Evolutionary conservation across 2,329 filamentous ascomycete genomes (phyloP).

Genomic region (Claviceps humidiphila): DNA sequence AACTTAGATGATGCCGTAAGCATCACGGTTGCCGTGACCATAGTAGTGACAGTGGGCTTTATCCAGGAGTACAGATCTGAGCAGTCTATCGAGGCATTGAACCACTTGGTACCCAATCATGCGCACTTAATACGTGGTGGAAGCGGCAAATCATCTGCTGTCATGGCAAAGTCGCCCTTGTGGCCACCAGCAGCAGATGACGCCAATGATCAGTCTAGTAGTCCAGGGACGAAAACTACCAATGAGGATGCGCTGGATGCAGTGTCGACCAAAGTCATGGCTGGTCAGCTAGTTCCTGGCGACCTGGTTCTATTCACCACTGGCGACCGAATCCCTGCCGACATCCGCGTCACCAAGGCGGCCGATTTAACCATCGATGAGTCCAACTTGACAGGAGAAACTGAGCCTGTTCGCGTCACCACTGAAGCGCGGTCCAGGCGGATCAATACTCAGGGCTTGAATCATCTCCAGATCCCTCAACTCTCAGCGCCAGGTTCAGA

Average conservation of each 20-base stretch:
- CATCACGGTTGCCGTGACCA: slow-evolving; percentile 90
- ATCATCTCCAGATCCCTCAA: slow-evolving; percentile 15
- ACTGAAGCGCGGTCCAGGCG: slow-evolving; percentile 39
- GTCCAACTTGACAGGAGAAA: slow-evolving; percentile 93
- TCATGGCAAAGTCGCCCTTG: slow-evolving; percentile 22
- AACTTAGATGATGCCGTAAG: slow-evolving; percentile 93
- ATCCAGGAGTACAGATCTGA: slow-evolving; percentile 96
- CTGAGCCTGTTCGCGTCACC: slow-evolving; percentile 76
- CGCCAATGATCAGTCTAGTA: slow-evolving; percentile 28
- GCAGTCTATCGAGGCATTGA: slow-evolving; percentile 90
- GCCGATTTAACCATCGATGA: slow-evolving; percentile 88
- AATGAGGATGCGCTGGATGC: slow-evolving; percentile 53
- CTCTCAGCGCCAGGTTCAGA: slow-evolving; percentile 28
- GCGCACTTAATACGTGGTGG: slow-evolving; percentile 76
- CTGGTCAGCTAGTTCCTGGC: slow-evolving; percentile 75
- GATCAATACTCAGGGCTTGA: slow-evolving; percentile 15
- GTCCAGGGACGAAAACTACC: slow-evolving; percentile 41
- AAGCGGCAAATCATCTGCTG: slow-evolving; percentile 19
- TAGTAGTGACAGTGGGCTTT: slow-evolving; percentile 92
- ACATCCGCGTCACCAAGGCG: slow-evolving; percentile 84
- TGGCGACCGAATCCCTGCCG: slow-evolving; percentile 89
- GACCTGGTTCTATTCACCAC: slow-evolving; percentile 91
- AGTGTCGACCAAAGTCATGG: slow-evolving; percentile 72
- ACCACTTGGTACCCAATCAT: slow-evolving; percentile 85
- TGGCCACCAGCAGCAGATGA: slow-evolving; percentile 36